Base-by-base conservation (phyloP, 805 yeast genomes). In the Yamadazyma nakazawae region DNA sequence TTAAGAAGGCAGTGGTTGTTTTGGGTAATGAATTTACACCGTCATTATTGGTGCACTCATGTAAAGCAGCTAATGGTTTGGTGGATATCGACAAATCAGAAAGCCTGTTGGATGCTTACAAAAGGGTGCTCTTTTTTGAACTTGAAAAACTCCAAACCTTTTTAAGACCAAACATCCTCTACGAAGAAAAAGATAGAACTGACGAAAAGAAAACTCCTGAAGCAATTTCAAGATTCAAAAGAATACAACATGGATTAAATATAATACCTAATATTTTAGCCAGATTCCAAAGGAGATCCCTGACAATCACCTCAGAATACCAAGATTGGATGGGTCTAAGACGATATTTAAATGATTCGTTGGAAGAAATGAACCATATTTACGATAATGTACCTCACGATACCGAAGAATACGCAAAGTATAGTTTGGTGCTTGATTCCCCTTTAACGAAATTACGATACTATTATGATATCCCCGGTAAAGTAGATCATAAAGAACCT, bases 1-100 rank as follows among this genome's bases (percentile, higher is more conserved):
- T 88, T 11, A 76, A 71, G 38, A 84, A 79, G 46, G 89, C 92
- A 1, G 84, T 96, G 0, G 41, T 88, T 24, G 85, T 88, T 1
- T 57, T 89, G 17, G 99, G 99, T 8, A 92, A 91, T 62, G 73
- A 76, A 49, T 75, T 80, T 13, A 89, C 97, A 0, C 84, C 94
- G 1, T 80, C 91, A 0, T 66, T 94, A 10, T 52, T 86, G 37
- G 81, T 89, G 2, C 69, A 77, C 3, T 82, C 89, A 8, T 84
- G 75, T 55, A 70, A 76, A 5, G 60, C 71, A 1, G 81, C 81
- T 1, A 65, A 66, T 12, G 90, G 89, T 0, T 46, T 71, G 0
- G 48, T 84, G 1, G 97, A 91, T 62, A 69, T 79, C 10, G 62
- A 72, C 2, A 66, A 66, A 12, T 63, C 82, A 0, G 75, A 76